Percentiles rank a stretch among this genome's conserved stretches.
Conservation (phyloP, 1,139 yeast species). For the Hemisphaericaspora xylanilytica region DNA sequence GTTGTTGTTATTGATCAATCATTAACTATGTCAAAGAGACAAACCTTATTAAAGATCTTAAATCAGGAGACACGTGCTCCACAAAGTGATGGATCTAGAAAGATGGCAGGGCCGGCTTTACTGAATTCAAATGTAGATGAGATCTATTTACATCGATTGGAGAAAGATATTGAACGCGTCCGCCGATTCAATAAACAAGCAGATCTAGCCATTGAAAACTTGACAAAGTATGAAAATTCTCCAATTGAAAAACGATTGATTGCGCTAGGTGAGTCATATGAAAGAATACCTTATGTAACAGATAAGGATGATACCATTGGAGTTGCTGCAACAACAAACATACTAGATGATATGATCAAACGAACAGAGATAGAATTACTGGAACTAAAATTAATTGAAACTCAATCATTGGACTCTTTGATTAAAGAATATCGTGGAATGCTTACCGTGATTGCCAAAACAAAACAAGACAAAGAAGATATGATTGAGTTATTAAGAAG, state of each 20-base stretch:
- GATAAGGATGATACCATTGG: conserved; percentile 40
- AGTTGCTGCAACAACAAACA: conserved; percentile 31
- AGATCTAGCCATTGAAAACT: conserved; percentile 21
- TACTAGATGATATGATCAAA: conserved; percentile 19
- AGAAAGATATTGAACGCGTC: conserved; percentile 28
- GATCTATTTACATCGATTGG: conserved; percentile 26
- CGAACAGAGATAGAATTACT: conserved; percentile 4
- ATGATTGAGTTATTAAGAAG: conserved; percentile 3
- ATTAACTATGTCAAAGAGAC: too few relatives aligned
- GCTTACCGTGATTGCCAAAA: conserved; percentile 6
- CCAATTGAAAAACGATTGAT: conserved; percentile 20
- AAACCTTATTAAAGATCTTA: neutral
- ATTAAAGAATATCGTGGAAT: conserved; percentile 10
- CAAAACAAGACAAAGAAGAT: conserved; percentile 1
- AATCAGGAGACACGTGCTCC: neutral
- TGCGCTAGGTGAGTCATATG: conserved; percentile 29
- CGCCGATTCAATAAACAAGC: conserved; percentile 30
- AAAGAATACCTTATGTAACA: conserved; percentile 31
- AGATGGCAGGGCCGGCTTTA: too few relatives aligned
- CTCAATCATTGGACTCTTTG: neutral
- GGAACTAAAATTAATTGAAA: neutral
- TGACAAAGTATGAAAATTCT: conserved; percentile 12
- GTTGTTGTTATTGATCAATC: too few relatives aligned
- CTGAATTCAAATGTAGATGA: conserved; percentile 11
- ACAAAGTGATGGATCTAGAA: too few relatives aligned